Base-by-base conservation (phyloP, 2,329 filamentous ascomycete genomes). In the Penicillium vulpinum region DNA sequence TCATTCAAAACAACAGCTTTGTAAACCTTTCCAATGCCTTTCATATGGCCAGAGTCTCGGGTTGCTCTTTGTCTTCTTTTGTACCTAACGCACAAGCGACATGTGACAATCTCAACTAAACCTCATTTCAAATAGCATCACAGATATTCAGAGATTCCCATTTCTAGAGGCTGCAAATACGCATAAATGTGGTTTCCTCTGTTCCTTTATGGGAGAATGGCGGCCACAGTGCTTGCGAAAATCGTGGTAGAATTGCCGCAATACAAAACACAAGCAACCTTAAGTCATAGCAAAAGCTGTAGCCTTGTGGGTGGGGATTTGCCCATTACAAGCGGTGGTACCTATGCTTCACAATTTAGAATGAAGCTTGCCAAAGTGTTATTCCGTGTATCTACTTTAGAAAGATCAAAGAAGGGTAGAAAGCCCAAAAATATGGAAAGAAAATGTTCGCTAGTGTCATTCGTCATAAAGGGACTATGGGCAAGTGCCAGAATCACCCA, bases 381-480 rank as follows among this genome's bases (percentile, higher is more conserved):
- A 16, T 16, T 24, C 4, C 18, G 11, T 5, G 2, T 13, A 13
- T 5, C 2, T 24, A 11, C 1, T 35, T 6, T 46, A 35, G 9
- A 6, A 46, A 4, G 44, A n/a, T 13, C 15, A 13, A 31, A 46
- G 18, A 45, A 33, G 6, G 8, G 15, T 33, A 15, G 6, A 11
- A 24, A 31, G 13, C 22, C 8, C 1, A 41, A 26, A 13, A 31
- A 9, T 9, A 10, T 36, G 10, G 18, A 26, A 18, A 43, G 33
- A 46, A 33, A 5, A 16, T 33, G n/a, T 33, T 51, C 41, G 54
- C 48, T 52, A 13, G 48, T 46, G 48, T 56, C 54, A 51, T 56
- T 52, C 54, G 22, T 56, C 54, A 41, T 56, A 46, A 46, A 55
- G 39, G 28, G 28, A 44, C 26, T n/a, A 16, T 40, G 28, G 40